phyloP scores from a whole-genome alignment of 2,329 filamentous ascomycete species.

The Neobulgaria alba region DNA sequence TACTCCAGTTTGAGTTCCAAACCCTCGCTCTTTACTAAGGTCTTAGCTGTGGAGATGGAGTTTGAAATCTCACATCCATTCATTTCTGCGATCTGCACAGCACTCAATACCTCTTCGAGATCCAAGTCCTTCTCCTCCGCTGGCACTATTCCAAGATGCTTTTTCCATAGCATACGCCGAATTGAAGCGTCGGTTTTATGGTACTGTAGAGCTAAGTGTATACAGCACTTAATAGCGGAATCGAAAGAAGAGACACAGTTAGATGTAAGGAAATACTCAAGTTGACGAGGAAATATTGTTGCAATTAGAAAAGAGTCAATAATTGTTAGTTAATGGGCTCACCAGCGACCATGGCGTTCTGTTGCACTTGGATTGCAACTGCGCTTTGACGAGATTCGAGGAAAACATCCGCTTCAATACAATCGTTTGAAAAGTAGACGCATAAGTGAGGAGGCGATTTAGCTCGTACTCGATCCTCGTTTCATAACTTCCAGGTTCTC shows the following conservation, averaged over 20 bases:
- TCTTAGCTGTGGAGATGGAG: constrained; percentile 16
- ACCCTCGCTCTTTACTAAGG: constrained; percentile 10
- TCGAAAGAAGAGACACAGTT: constrained; percentile 29
- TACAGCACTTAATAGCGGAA: constrained; percentile 27
- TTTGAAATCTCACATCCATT: constrained; percentile 31
- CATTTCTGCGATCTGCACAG: constrained; percentile 14
- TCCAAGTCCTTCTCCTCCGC: constrained; percentile 15
- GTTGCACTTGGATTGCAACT: constrained; percentile 28
- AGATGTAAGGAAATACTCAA: constrained; percentile 33
- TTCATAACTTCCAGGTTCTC: constrained; percentile 12
- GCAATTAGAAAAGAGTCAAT: constrained; percentile 2
- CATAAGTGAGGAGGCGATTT: constrained; percentile 60
- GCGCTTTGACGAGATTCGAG: constrained; percentile 27
- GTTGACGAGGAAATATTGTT: constrained; percentile 30
- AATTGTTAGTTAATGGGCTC: too few relatives aligned
- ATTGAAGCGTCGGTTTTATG: constrained; percentile 11
- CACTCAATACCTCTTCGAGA: constrained; percentile 9
- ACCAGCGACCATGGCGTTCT: constrained; percentile 33
- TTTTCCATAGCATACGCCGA: constrained; percentile 19
- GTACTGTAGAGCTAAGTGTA: constrained; percentile 26
- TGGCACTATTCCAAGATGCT: constrained; percentile 10
- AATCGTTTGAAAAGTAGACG: constrained; percentile 63
- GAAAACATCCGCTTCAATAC: constrained; percentile 59
- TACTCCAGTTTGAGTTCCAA: constrained; percentile 8
- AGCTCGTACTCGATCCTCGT: constrained; percentile 22